A percentile compares a stretch with the other conserved stretches of the same genome.
These are phyloP conservation scores for Achlya hypogyna DNA, from an alignment of 352 stramenopile species.

Conservation along the genomic window DNA sequence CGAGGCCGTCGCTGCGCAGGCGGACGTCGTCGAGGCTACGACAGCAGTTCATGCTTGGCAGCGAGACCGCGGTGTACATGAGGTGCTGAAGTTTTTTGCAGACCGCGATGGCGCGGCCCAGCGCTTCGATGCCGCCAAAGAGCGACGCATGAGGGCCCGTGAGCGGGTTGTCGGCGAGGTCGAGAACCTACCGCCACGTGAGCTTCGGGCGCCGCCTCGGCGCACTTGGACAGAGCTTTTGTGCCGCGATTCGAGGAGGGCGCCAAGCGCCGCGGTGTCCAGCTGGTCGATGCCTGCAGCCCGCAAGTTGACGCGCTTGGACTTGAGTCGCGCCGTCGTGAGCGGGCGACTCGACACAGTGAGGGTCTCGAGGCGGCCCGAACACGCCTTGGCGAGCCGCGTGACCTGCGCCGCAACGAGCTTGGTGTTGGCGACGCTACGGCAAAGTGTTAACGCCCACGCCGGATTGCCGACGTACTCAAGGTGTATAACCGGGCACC, in stretches of 20 bases:
- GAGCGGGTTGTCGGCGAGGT: slow-evolving; percentile 45
- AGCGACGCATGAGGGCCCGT: slow-evolving; percentile 37
- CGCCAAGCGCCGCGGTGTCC: slow-evolving; percentile 43
- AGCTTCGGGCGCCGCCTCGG: not conserved
- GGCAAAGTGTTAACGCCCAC: not conserved
- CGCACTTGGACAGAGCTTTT: slow-evolving; percentile 23
- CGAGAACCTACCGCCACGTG: slow-evolving; percentile 27
- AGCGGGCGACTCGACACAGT: slow-evolving; percentile 40
- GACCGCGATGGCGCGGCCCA: slow-evolving; percentile 25
- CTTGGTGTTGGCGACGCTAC: slow-evolving; percentile 29
- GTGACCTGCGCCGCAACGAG: slow-evolving; percentile 38
- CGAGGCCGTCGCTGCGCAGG: slow-evolving; percentile 45
- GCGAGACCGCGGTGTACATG: not conserved
- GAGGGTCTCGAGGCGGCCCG: slow-evolving; percentile 33
- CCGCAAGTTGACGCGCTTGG: slow-evolving; percentile 25
- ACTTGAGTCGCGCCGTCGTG: slow-evolving; percentile 27
- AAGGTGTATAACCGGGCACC: slow-evolving; percentile 35
- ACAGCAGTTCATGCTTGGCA: slow-evolving; percentile 31
- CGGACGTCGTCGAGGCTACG: slow-evolving; percentile 33
- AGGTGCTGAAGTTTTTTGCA: slow-evolving; percentile 7
- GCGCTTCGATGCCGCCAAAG: slow-evolving; percentile 43
- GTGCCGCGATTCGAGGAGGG: slow-evolving; percentile 39
- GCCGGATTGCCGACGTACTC: slow-evolving; percentile 26
- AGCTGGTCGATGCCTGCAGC: slow-evolving; percentile 41
- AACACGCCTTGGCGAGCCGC: slow-evolving; percentile 32